Base-by-base conservation (phyloP, 2,329 filamentous ascomycete genomes). In the Verticillium tricorpus region DNA sequence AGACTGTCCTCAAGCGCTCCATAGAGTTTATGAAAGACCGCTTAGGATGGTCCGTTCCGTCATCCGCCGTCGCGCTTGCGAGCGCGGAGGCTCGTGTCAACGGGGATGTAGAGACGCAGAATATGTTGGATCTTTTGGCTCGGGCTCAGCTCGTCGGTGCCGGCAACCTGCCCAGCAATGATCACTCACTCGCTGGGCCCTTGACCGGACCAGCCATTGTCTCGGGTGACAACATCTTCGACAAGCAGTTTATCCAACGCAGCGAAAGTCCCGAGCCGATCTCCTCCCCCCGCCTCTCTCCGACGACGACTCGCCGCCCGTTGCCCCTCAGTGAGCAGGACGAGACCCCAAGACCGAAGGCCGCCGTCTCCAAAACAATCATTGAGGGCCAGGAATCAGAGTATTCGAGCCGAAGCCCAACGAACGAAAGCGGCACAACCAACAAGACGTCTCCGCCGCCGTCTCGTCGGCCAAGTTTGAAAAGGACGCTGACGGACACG, bases 11-110 rank as follows among this genome's bases (percentile, higher is more conserved):
- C 70, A 97, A 96, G 77, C 86, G 94, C 63, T 96, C 93, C 9
- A 89, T 97, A 71, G 95, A 98, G 74, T 97, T 98, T 72, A 96
- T 99, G 90, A 90, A 91, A 71, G 93, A 97, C 72, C 91, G 91
- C 66, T 85, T 96, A 76, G 91, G 91, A 66, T 94, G 92, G 89
- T 86, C 90, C 35, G 77, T 77, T 64, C 77, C 72, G 59, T 84
- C 88, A 35, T 86, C 85, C 59, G 90, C 89, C 71, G 86, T 90
- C 15, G 91, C 87, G 12, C 87, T 97, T 67, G 89, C 89, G 55
- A 92, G 88, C 71, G 93, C 92, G 17, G 92, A 97, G 74, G 92
- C 93, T 60, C 88, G 91, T 70, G 82, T 90, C 59, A 88, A 85
- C 65, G 93, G 93, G 25, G 93, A 98, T 74, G 80, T 91, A 59